phyloP scores from a whole-genome alignment of 2,329 filamentous ascomycete genomes.

The Triangularia verruculosa region DNA sequence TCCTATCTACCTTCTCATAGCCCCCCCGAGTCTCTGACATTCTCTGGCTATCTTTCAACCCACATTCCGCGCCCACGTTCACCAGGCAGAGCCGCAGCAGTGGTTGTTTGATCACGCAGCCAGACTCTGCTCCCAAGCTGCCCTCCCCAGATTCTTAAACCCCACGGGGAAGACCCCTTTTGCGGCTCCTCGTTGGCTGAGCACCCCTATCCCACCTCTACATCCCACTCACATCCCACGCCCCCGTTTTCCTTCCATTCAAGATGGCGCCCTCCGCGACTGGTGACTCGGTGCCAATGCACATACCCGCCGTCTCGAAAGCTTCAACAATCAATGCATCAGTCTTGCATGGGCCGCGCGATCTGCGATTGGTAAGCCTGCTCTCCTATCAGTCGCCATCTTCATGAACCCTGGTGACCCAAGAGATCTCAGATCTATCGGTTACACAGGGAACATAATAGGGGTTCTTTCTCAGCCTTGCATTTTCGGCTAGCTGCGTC shows the following conservation, averaged over 20 bases:
- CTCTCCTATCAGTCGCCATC: conserved; percentile 8
- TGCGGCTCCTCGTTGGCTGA: conserved; percentile 23
- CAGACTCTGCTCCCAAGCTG: conserved; percentile 10
- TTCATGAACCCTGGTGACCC: conserved; percentile 8
- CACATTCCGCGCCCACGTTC: conserved; percentile 17
- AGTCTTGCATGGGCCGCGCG: conserved; percentile 55
- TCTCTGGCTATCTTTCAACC: conserved; percentile 10
- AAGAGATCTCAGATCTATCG: conserved; percentile 31
- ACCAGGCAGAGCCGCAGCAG: conserved; percentile 19
- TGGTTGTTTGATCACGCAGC: conserved; percentile 8
- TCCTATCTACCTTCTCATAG: conserved; percentile 1
- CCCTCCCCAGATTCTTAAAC: conserved; percentile 17
- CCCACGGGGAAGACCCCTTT: conserved; percentile 25
- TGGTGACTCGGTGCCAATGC: conserved; percentile 42
- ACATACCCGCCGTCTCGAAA: conserved; percentile 44
- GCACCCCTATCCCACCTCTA: conserved; percentile 24
- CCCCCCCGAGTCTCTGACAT: background rate
- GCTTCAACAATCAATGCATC: conserved; percentile 49
- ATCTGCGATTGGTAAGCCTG: conserved; percentile 54
- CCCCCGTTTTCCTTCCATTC: conserved; percentile 28
- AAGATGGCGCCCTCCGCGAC: conserved; percentile 52
- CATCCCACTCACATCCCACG: conserved; percentile 37
- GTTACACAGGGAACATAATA: conserved; percentile 24
- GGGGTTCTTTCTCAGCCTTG: conserved; percentile 2
- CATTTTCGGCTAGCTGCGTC: conserved; percentile 18